Base-by-base conservation (phyloP, 2,329 filamentous ascomycete genomes). In the Venturia asperata region DNA sequence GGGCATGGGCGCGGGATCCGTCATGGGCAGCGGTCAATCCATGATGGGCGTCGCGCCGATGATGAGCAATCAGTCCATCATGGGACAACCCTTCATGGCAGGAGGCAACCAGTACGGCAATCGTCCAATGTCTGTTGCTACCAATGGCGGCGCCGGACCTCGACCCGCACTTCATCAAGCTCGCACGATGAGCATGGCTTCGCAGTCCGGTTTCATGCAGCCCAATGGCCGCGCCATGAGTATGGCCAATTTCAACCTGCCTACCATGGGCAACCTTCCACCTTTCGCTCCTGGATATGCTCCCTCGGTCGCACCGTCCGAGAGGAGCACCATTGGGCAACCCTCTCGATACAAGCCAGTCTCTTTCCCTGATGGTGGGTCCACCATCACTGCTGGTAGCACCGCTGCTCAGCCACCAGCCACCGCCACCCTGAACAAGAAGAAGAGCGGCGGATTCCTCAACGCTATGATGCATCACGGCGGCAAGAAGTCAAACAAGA, bases 281-380 rank as follows among this genome's bases (percentile, higher is more conserved):
- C 39, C n/a, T 1, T 45, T 63, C 5, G 47, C 39, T 77, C 43
- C 74, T 37, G 66, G 85, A 10, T 97, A 97, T 76, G 84, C 92
- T 0, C 87, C 92, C 0, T 97, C 93, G 0, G 96, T 99, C 69
- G 93, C 94, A 2, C 94, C 94, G 0, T 96, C 91, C 5, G 94
- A 97, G 78, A 88, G 94, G 67, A 97, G 92, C 81, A 97, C 95
- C 74, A 81, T 97, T 67, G 94, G 94, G 19, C 83, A 96, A 63
- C 92, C 94, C 10, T 88, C 91, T 41, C 87, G 94, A 56, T 99
- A 99, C 77, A 85, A 94, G 58, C 92, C 94, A 1, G 93, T 97
- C 0, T 92, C 90, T 11, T 56, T 58, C 19, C 39, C 39, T 4
- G 63, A 64, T 24, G 62, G 62, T 9, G 63, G 63, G 11, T 56